Base-by-base conservation (phyloP, 2,329 filamentous ascomycete genomes). In the Ustilaginoidea virens region DNA sequence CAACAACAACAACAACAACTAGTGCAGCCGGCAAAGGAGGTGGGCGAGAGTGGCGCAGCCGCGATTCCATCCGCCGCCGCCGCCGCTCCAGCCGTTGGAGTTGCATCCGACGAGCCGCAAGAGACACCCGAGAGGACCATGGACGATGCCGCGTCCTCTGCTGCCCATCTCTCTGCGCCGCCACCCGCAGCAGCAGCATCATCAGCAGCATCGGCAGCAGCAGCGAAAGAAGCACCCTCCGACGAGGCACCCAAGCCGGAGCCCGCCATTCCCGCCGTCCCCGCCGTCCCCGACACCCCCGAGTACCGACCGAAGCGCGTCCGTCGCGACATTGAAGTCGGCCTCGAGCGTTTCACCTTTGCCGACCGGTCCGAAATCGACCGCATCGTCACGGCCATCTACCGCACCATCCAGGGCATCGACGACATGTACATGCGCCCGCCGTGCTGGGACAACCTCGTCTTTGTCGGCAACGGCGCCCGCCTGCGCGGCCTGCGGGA, bases 381-480 rank as follows among this genome's bases (percentile, higher is more conserved):
- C 46, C 74, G 74, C 32, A 82, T 98, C 37, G 81, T 81, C 15
- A 76, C 78, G 31, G 74, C 81, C 22, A 78, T 96, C 39, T 85
- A 93, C 53, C 73, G 77, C 33, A 76, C 82, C 1, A 74, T 96
- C 29, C 76, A 86, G 41, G 72, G 74, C 20, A 81, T 93, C 15
- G 75, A 82, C 25, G 85, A 93, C 37, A 73, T 83, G 39, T 77
- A 80, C 43, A 86, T 85, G 61, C 74, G 90, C 25, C 76, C 80
- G 20, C 68, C 80, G 20, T 77, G 92, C 38, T 98, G 90, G 90
- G 87, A 96, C 43, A 81, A 79, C 35, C 56, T 98, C 29, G 77
- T 93, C 40, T 79, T 98, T 31, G 80, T 93, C 29, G 90, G 90
- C 41, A 93, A 92, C 45, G 90, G 90, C 33, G 74, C 62, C 21